Base-by-base conservation (phyloP, 2,329 filamentous ascomycete genomes). In the Pestalotiopsis sp. region DNA sequence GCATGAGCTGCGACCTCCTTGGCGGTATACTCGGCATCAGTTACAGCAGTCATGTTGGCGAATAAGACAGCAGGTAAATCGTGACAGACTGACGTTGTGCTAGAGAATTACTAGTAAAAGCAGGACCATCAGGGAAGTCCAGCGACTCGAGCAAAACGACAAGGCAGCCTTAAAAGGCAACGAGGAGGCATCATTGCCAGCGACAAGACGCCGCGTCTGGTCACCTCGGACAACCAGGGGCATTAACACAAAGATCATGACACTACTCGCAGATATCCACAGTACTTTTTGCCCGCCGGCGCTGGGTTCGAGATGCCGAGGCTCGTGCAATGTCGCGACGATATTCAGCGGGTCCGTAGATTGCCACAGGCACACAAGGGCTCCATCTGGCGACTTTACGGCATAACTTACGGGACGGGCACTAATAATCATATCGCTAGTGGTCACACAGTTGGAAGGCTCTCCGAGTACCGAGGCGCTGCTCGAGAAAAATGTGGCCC, bases 1-100 rank as follows among this genome's bases (percentile, higher is more conserved):
- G 83, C 86, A 75, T 90, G 88, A 38, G 77, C 77, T 9, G 84
- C 83, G 36, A 90, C 80, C 60, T 86, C 80, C 68, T 80, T 81
- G 38, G 76, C 71, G 61, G 78, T 78, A 71, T 75, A 80, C 68
- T 78, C 75, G 31, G 65, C 67, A 31, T 68, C 70, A 68, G 74
- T 70, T 66, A 71, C 68, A 36, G 66, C 52, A 31, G 66, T 63
- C 71, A 73, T 74, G 11, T 63, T 68, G 41, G 17, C 20, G 17
- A 20, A 20, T 9, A 52, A 23, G 17, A 20, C 45, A 52, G 20
- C 7, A n/a, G 7, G 45, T n/a, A 20, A n/a, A 20, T 52, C 20
- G 45, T 52, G 20, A 45, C 41, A 45, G 45, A 23, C 14, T n/a
- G 45, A 9, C 45, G 45, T n/a, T 52, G 14, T 52, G 45, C 45